Evolutionary conservation across 2,329 filamentous ascomycete species (phyloP).

Genomic region (Helicocarpus griseus): DNA sequence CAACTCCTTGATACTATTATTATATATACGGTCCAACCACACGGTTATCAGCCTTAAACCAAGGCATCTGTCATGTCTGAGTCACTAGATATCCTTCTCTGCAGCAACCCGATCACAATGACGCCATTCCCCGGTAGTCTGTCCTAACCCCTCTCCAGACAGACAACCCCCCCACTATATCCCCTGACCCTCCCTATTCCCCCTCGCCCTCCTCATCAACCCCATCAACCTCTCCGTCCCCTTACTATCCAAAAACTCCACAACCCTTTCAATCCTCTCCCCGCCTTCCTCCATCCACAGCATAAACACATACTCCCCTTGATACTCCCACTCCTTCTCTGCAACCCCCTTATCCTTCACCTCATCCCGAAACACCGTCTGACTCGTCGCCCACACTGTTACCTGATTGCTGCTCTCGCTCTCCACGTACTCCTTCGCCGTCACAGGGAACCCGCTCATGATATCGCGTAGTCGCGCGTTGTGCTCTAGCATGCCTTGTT

Average conservation of each 20-base stretch:
- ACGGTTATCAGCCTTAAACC: not conserved
- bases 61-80: not conserved
- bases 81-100: not conserved
- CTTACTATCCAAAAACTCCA: conserved; percentile 10
- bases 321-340: not conserved
- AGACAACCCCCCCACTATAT: no score
- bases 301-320: conserved; percentile 10
- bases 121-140: not conserved
- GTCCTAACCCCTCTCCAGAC: not conserved
- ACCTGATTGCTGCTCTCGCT: conserved; percentile 8
- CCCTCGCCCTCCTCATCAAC: conserved; percentile 7
- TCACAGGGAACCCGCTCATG: conserved; percentile 5
- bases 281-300: conserved; percentile 8
- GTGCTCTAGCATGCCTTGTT: conserved; percentile 1
- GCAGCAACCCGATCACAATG: not conserved
- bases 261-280: conserved; percentile 5
- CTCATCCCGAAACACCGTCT: not conserved
- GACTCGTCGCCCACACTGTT: conserved; percentile 9
- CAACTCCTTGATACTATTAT: not conserved
- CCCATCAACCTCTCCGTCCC: conserved; percentile 6
- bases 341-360: not conserved
- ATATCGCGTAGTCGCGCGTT: not conserved
- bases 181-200: conserved; percentile 2
- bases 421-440: conserved; percentile 6
- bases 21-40: not conserved